Evolutionary conservation across 805 yeast genomes (phyloP), one percentile per base, ranked within the genome.

Genomic region (Candida manassasensis): DNA sequence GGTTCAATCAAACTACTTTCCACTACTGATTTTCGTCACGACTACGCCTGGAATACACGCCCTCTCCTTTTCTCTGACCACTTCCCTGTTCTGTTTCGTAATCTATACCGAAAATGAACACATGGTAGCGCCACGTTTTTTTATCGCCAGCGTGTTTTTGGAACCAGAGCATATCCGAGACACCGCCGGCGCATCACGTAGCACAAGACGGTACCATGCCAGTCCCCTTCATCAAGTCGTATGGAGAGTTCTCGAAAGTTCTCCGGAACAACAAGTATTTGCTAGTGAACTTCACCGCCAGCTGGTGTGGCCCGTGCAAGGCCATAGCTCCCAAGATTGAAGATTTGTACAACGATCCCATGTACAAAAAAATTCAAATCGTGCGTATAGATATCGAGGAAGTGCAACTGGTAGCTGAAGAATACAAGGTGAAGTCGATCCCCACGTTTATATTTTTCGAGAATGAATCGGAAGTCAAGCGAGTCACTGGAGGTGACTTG

Each of bases 221-320:
- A 6, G 12, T 24, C 12, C 27, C 27, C 7, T 24, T 24, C 12
- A 14, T 24, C 7, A n/a, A 24, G 27, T 24, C 27, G 7, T 24
- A 24, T 14, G 12, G 12, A n/a, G 12, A 24, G 12, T 24, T 7
- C 12, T 6, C 6, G 6, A 14, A 24, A 6, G 9, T 11, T 11
- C 12, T 24, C 27, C 7, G 12, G 13, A 35, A 35, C 28, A 69
- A 70, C 44, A 61, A 61, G 38, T 62, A 59, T 34, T 49, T 73
- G 19, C 63, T 73, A 33, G 68, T 67, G 19, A 69, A 75, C 48
- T 75, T 75, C 59, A 75, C 79, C 4, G 82, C 82, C 1, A 25
- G 61, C 18, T 77, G 82, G 81, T 77, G 81, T 49, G 79, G 75
- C 1, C 79, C 79, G 4, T 73, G 79, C 44, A 63, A 67, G 45